phyloP scores from a whole-genome alignment of 169 alveolate genomes.

The Besnoitia besnoiti region DNA sequence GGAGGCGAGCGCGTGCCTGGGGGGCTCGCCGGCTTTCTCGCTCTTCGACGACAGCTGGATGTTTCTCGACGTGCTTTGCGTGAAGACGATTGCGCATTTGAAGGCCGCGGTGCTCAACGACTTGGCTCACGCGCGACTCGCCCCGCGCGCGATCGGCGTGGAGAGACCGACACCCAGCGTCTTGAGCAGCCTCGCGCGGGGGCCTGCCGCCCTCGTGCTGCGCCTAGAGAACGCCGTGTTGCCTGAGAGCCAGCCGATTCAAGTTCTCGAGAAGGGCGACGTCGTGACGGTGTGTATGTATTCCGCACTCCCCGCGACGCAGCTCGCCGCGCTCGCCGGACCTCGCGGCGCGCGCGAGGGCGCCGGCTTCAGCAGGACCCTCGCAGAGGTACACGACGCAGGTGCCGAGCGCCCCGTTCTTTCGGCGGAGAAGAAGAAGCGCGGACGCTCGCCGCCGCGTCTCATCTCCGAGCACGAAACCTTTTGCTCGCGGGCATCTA shows the following conservation, averaged over 20 bases:
- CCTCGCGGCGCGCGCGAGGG: not conserved
- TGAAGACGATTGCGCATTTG: slow-evolving; percentile 27
- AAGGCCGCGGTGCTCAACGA: slow-evolving; percentile 10
- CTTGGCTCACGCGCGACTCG: not conserved
- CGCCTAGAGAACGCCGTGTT: not conserved
- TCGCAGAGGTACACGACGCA: no score
- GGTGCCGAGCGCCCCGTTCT: no score
- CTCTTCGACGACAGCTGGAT: slow-evolving; percentile 23
- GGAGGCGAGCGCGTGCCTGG: not conserved
- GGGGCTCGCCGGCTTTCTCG: not conserved
- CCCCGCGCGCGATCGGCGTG: not conserved
- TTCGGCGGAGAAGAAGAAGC: no score
- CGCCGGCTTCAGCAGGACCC: not conserved
- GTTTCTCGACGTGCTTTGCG: not conserved
- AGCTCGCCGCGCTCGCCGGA: not conserved
- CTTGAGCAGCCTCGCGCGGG: not conserved
- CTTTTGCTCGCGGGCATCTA: no score
- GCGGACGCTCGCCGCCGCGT: no score
- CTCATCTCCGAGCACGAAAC: no score
- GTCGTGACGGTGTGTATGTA: slow-evolving; percentile 36
- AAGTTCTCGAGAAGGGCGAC: slow-evolving; percentile 20
- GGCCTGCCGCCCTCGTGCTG: not conserved
- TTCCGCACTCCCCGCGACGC: not conserved
- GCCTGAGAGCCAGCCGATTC: slow-evolving; percentile 47
- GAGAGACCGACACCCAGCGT: not conserved